phyloP scores from a whole-genome alignment of 768 basidiomycete genomes.

The Pholiota microspora region DNA sequence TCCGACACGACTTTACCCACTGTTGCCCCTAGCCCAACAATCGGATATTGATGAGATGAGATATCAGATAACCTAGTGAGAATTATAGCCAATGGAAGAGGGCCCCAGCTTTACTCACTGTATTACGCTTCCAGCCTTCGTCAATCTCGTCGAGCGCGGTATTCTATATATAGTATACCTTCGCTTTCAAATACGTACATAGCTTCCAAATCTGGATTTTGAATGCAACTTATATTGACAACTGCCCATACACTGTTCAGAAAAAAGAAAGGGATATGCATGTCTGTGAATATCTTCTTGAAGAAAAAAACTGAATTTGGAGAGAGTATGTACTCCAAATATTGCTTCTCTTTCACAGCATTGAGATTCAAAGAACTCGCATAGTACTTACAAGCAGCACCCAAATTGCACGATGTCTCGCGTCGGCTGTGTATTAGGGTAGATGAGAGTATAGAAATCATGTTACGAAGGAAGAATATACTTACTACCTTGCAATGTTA shows the following conservation, averaged over 20 bases:
- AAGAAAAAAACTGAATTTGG: too few species aligned
- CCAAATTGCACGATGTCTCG: too few species aligned
- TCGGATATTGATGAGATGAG: neutral
- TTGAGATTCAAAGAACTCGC: too few species aligned
- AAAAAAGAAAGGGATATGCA: neutral
- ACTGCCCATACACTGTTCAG: too few species aligned
- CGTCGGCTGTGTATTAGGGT: too few species aligned
- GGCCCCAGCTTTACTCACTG: neutral
- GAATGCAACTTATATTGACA: neutral
- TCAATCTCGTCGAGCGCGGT: neutral
- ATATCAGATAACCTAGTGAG: neutral
- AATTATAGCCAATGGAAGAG: neutral
- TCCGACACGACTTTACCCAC: neutral
- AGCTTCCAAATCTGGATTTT: neutral
- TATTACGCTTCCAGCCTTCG: neutral
- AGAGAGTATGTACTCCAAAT: too few species aligned
- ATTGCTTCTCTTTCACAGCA: too few species aligned
- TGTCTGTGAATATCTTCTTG: neutral
- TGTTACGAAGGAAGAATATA: too few species aligned
- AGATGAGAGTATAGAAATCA: too few species aligned
- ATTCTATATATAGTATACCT: neutral
- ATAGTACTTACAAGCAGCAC: too few species aligned
- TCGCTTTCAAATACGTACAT: neutral
- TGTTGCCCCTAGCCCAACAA: slow-evolving; percentile 5
- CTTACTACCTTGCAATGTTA: neutral